phyloP scores from a whole-genome alignment of 2,329 filamentous ascomycete species.

The Fusarium sp. region DNA sequence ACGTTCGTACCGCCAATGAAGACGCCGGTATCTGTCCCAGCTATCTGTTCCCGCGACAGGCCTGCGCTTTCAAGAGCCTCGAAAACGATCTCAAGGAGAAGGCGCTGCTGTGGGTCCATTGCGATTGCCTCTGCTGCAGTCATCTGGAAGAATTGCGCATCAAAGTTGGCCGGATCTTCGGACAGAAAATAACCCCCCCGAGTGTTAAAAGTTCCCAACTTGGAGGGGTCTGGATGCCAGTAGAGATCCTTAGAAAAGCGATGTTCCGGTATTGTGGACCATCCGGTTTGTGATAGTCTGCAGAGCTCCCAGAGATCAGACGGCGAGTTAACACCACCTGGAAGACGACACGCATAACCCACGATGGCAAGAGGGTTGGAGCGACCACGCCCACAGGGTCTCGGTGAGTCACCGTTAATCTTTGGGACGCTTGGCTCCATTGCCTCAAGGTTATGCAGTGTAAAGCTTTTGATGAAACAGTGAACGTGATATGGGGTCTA shows the following conservation, averaged over 20 bases:
- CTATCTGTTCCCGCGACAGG: neutral
- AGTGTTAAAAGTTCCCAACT: too few relatives aligned
- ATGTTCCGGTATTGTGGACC: constrained; percentile 7
- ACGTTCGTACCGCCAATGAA: constrained; percentile 7
- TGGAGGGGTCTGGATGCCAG: constrained; percentile 4
- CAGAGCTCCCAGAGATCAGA: constrained; percentile 4
- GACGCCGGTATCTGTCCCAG: constrained; percentile 7
- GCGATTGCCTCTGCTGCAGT: constrained; percentile 9
- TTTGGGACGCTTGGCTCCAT: too few relatives aligned
- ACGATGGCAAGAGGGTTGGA: constrained; percentile 7
- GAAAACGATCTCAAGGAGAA: constrained; percentile 8
- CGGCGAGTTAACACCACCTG: constrained; percentile 2
- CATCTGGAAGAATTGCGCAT: constrained; percentile 18
- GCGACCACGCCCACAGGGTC: too few relatives aligned
- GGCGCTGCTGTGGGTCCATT: constrained; percentile 16
- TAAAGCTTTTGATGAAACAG: too few relatives aligned
- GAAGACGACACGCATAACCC: constrained; percentile 16
- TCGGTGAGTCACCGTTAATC: too few relatives aligned
- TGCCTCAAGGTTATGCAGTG: too few relatives aligned
- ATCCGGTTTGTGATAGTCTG: constrained; percentile 1
- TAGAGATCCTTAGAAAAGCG: constrained; percentile 7
- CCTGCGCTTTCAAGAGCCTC: constrained; percentile 13
- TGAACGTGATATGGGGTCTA: too few relatives aligned
- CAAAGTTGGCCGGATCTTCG: constrained; percentile 9
- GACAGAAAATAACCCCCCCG: constrained; percentile 11